phyloP scores from a whole-genome alignment of 176 grass and related monocot species.

The Eremochloa ophiuroides region DNA sequence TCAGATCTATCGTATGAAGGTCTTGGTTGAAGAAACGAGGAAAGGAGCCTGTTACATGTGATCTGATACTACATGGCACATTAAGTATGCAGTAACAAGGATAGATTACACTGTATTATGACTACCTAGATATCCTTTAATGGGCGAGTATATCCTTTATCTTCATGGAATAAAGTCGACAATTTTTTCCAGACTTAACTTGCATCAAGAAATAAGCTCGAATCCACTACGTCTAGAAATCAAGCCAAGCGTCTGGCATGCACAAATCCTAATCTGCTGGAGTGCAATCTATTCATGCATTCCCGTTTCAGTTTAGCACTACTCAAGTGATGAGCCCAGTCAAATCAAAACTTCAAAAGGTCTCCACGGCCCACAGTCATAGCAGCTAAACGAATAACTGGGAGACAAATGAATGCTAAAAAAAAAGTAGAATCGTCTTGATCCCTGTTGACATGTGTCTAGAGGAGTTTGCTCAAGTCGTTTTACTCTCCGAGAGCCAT shows the following conservation, averaged over 20 bases:
- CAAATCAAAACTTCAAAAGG: neutral
- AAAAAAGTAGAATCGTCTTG: neutral
- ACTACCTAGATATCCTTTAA: too few species aligned
- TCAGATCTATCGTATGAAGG: too few species aligned
- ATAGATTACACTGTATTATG: too few species aligned
- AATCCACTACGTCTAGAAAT: neutral
- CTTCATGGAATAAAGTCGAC: neutral
- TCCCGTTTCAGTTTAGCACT: neutral
- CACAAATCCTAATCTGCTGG: neutral
- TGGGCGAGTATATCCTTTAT: neutral
- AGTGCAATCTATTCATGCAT: neutral
- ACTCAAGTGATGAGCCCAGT: neutral
- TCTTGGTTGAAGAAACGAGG: too few species aligned
- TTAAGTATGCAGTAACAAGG: too few species aligned
- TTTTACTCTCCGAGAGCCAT: conserved; percentile 58
- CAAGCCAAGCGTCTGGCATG: neutral
- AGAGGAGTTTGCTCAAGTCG: neutral
- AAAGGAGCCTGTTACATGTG: too few species aligned
- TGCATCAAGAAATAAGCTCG: neutral
- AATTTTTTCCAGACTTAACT: neutral
- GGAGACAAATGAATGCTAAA: conserved; percentile 13
- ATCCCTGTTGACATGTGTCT: conserved; percentile 23
- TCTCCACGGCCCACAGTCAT: neutral
- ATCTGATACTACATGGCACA: too few species aligned
- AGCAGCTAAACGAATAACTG: conserved; percentile 15